Evolutionary conservation across 768 basidiomycete genomes (phyloP), one percentile per base, ranked within the genome.

Genomic region (Podaxis sp.): DNA sequence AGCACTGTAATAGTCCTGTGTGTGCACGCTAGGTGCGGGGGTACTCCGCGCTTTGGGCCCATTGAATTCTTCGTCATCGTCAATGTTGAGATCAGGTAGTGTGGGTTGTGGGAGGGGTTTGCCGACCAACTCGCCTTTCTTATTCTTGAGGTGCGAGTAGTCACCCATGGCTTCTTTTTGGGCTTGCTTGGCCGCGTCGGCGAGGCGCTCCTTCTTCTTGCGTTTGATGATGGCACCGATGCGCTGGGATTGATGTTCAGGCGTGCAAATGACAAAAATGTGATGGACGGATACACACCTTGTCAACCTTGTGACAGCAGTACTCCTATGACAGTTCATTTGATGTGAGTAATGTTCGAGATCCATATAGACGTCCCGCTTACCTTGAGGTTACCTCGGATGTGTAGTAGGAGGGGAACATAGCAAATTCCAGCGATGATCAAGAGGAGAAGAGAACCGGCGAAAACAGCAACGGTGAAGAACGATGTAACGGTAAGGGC

Each of bases 241-340:
- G 64, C 96, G 94, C 92, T 94, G 62, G 13, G 63, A 67, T 10
- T 11, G 47, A 44, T 46, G 38, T 44, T 40, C 38, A 47, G 10
- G 40, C 38, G 27, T n/a, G n/a, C 56, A 5, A 61, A 36, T 38
- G 48, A 5, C 38, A 28, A 36, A 35, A 50, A 18, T 11, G 18
- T 5, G 48, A 25, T 48, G 32, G 35, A 42, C 38, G 35, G 13
- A 9, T 40, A 47, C 68, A 59, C 69, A 93, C 91, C 85, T 98
- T 98, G 79, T 99, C 96, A 53, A 98, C 93, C 74, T 98, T 97
- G 79, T 98, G 93, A 72, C 95, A 98, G 73, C 92, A 93, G 76
- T 97, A 98, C 81, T 99, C 96, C 89, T 93, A 64, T 61, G 54
- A 38, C 38, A 65, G 61, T 28, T 60, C 51, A 35, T 57, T 50